phyloP scores from a whole-genome alignment of 2,329 filamentous ascomycete genomes.

The Cordyceps fumosorosea region DNA sequence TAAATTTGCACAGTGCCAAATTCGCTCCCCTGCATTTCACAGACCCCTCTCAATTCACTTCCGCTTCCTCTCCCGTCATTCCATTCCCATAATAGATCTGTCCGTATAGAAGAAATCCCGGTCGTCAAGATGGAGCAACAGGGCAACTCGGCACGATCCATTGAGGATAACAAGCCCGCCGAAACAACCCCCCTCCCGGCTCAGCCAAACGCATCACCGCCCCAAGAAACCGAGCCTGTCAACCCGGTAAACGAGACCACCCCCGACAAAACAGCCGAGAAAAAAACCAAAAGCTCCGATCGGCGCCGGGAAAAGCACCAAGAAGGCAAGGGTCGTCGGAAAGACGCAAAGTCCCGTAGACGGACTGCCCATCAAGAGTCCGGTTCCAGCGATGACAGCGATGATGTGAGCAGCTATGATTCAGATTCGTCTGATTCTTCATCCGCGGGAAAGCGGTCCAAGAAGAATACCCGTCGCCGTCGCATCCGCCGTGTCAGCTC shows the following conservation, averaged over 20 bases:
- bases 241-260: not conserved
- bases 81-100: not conserved
- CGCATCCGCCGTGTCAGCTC: not conserved
- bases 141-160: not conserved
- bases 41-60: not conserved
- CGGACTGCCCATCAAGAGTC: not conserved
- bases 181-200: not conserved
- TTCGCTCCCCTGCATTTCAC: not conserved
- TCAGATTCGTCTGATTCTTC: conserved; percentile 5
- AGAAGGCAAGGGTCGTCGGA: not conserved
- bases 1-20: not conserved
- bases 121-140: conserved; percentile 4
- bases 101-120: not conserved
- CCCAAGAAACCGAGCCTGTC: not conserved
- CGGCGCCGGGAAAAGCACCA: not conserved
- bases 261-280: not conserved
- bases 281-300: conserved; percentile 1
- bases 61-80: too few species aligned
- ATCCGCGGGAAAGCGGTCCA: not conserved
- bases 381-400: not conserved
- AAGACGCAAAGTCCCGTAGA: not conserved
- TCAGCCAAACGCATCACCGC: not conserved
- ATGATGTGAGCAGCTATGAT: conserved; percentile 3
- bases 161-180: conserved; percentile 1
- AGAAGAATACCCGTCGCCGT: not conserved